Evolutionary conservation across 352 stramenopile genomes (phyloP).

Genomic region (Blastocystis sp.): DNA sequence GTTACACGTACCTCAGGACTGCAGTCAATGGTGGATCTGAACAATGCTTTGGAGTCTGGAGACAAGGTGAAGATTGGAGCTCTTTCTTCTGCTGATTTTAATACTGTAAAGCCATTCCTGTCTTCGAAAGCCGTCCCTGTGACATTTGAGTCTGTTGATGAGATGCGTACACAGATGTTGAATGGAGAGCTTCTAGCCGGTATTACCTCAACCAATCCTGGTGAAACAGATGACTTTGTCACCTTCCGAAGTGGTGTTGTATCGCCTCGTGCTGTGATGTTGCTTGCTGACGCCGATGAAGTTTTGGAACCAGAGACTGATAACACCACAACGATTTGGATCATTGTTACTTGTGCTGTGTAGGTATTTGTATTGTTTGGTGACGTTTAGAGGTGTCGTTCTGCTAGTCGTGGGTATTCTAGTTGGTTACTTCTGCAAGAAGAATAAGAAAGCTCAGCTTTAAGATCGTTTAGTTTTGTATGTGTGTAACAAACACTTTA

Average conservation of each 20-base stretch:
- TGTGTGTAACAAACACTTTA: conserved; percentile 51
- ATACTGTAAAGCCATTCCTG: conserved; percentile 43
- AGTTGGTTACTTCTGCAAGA: not conserved
- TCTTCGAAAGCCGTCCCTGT: not conserved
- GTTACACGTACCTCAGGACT: not conserved
- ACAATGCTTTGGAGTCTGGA: conserved; percentile 18
- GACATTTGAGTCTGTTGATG: not conserved
- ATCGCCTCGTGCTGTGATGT: conserved; percentile 42
- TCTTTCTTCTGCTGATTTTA: conserved; percentile 61
- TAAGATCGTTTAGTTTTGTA: not conserved
- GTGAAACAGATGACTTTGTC: conserved; percentile 13
- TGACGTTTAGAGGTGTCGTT: not conserved
- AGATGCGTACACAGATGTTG: conserved; percentile 30
- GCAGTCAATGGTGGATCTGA: conserved; percentile 24
- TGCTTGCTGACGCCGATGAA: not conserved
- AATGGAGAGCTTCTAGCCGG: conserved; percentile 42
- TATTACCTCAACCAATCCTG: conserved; percentile 52
- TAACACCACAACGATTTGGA: not conserved
- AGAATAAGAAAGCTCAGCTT: not conserved
- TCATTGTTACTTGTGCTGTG: not conserved
- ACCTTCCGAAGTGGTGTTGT: conserved; percentile 61
- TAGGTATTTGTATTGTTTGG: not conserved
- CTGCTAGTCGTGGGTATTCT: conserved; percentile 36
- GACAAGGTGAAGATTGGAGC: conserved; percentile 30
- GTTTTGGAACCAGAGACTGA: not conserved